phyloP scores from a whole-genome alignment of 1,139 yeast species.

The Yamadazyma taylorii region DNA sequence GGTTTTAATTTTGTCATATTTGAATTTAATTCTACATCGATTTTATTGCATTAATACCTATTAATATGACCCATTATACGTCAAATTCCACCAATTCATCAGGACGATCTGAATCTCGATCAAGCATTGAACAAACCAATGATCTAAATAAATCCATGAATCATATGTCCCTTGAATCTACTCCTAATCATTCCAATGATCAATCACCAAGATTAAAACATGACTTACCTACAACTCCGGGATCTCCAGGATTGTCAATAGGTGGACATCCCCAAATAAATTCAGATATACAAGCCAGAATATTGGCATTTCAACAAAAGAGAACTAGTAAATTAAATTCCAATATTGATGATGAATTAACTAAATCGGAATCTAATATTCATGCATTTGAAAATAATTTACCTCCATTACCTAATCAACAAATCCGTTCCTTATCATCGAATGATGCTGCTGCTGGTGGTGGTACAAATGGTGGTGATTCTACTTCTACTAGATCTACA shows the following conservation, averaged over 20 bases:
- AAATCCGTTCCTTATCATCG: constrained; percentile 15
- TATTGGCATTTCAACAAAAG: constrained; percentile 72
- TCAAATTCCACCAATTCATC: no score
- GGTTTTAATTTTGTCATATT: no score
- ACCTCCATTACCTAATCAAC: constrained; percentile 17
- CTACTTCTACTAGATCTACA: no score
- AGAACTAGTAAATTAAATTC: constrained; percentile 34
- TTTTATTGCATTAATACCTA: constrained; percentile 1
- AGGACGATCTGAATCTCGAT: no score
- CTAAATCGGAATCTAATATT: constrained; percentile 8
- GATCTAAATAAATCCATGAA: constrained; percentile 1
- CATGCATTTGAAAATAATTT: constrained; percentile 9
- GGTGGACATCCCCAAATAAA: constrained; percentile 35
- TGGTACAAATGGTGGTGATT: no score
- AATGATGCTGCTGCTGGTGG: constrained; percentile 18
- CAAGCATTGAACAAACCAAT: not conserved
- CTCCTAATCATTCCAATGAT: constrained; percentile 8
- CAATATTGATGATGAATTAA: constrained; percentile 8
- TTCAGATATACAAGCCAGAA: constrained; percentile 72
- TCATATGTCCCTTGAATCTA: constrained; percentile 2
- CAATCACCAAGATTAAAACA: constrained; percentile 11
- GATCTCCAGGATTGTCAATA: constrained; percentile 4
- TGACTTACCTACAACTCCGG: constrained; percentile 8
- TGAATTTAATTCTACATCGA: not conserved
- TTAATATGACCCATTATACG: no score